These are phyloP conservation scores for Colletotrichum eleusines DNA, from an alignment of 2,329 filamentous ascomycete genomes.

Conservation along the genomic window DNA sequence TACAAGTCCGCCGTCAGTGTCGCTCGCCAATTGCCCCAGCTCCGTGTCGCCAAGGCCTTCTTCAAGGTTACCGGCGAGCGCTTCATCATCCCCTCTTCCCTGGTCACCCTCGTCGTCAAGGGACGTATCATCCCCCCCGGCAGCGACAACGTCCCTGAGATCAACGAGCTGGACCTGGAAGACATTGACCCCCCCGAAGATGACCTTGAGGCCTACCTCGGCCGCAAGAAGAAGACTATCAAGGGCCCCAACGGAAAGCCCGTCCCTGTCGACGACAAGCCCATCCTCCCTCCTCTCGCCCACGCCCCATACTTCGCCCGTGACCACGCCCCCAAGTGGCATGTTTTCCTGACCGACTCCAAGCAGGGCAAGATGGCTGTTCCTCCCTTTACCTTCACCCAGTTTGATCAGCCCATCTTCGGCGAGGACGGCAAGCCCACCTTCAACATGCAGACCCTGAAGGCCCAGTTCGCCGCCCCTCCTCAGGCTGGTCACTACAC, in stretches of 20 bases:
- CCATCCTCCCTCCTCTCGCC: conserved; percentile 84
- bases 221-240: conserved; percentile 75
- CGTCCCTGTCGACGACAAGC: conserved; percentile 69
- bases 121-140: conserved; percentile 93
- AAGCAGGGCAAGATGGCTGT: conserved; percentile 97
- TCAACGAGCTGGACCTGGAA: conserved; percentile 84
- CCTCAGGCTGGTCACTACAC: conserved; percentile 93
- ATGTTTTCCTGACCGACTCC: conserved; percentile 92
- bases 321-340: conserved; percentile 91
- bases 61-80: conserved; percentile 99
- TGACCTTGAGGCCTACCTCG: conserved; percentile 86
- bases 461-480: conserved; percentile 96
- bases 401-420: conserved; percentile 91
- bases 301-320: conserved; percentile 92
- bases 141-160: conserved; percentile 76
- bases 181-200: conserved; percentile 94
- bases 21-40: conserved; percentile 84
- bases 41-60: conserved; percentile 91
- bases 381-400: conserved; percentile 93
- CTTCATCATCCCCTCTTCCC: conserved; percentile 89
- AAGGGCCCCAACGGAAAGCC: conserved; percentile 72
- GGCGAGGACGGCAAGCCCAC: conserved; percentile 86
- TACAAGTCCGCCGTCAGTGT: conserved; percentile 82
- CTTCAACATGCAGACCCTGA: conserved; percentile 94
- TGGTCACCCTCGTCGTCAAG: conserved; percentile 96